phyloP scores from a whole-genome alignment of 2,329 filamentous ascomycete genomes.

The Clonostachys rosea region DNA sequence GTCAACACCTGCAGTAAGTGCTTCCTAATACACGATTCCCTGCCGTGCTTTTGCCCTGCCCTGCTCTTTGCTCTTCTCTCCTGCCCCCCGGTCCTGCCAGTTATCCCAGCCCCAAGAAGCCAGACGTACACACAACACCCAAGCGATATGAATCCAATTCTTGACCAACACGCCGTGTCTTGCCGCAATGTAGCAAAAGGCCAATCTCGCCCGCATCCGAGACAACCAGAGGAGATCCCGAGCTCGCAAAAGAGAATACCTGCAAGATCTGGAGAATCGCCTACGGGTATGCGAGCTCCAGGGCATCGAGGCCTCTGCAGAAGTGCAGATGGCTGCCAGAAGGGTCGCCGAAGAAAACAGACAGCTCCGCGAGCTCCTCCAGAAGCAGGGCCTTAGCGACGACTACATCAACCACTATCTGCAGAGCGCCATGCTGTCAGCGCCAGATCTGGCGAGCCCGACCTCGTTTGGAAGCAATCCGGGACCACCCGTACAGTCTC shows the following conservation, averaged over 20 bases:
- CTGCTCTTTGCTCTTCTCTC: background rate
- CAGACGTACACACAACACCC: too few relatives aligned
- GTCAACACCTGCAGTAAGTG: constrained; percentile 22
- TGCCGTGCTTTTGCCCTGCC: background rate
- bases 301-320: constrained; percentile 64
- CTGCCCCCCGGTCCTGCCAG: constrained; percentile 1
- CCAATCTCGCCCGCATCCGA: constrained; percentile 53
- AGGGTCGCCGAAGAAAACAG: constrained; percentile 67
- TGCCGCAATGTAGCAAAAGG: constrained; percentile 21
- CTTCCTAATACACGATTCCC: background rate
- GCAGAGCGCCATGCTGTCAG: constrained; percentile 8
- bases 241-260: constrained; percentile 68
- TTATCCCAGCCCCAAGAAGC: background rate
- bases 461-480: constrained; percentile 8
- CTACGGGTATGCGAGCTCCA: constrained; percentile 55
- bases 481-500: constrained; percentile 19
- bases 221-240: constrained; percentile 77
- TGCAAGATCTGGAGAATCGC: constrained; percentile 63
- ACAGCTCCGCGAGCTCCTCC: constrained; percentile 55
- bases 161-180: background rate
- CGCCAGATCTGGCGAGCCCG: background rate
- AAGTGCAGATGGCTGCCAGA: constrained; percentile 67
- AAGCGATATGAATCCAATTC: background rate
- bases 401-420: constrained; percentile 43
- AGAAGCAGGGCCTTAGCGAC: constrained; percentile 51